A percentile compares a stretch with the other conserved stretches of the same genome.
Conservation (phyloP, 805 yeast genomes). For the Monosporozyma servazzii region DNA sequence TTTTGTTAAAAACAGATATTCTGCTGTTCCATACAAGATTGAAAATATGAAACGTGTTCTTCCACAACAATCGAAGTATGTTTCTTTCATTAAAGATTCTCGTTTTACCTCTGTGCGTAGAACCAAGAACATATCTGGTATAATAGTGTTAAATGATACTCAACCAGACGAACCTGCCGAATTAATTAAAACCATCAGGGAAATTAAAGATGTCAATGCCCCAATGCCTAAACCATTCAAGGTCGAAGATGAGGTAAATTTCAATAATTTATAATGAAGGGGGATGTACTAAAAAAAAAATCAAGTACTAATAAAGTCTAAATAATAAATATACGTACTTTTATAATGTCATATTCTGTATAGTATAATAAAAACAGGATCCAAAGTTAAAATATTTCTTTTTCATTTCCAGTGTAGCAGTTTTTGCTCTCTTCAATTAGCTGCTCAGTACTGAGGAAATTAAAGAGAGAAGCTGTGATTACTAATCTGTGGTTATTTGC, state of each 20-base stretch:
- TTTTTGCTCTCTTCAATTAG: not conserved
- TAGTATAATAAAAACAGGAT: not conserved
- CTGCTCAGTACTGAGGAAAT: too few species aligned
- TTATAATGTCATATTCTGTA: not conserved
- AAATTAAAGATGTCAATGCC: slow-evolving; percentile 62
- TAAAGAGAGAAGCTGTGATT: too few species aligned
- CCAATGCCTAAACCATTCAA: slow-evolving; percentile 36
- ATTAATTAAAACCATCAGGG: slow-evolving; percentile 75
- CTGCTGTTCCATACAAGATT: slow-evolving; percentile 58
- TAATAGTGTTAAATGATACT: slow-evolving; percentile 61
- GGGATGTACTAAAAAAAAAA: not conserved
- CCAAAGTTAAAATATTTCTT: not conserved
- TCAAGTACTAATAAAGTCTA: not conserved
- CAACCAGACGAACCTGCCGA: slow-evolving; percentile 52
- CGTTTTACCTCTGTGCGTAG: slow-evolving; percentile 79
- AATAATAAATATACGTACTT: not conserved
- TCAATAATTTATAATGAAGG: slow-evolving; percentile 4
- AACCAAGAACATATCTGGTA: slow-evolving; percentile 59
- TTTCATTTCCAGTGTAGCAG: not conserved
- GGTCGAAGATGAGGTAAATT: slow-evolving; percentile 26
- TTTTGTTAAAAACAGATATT: slow-evolving; percentile 40
- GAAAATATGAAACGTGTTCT: slow-evolving; percentile 79
- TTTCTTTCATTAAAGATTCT: slow-evolving; percentile 64
- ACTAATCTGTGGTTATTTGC: too few species aligned
- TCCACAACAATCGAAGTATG: slow-evolving; percentile 78